A percentile compares a stretch with the other conserved stretches of the same genome.
Evolutionary conservation across 2,329 filamentous ascomycete genomes (phyloP).

Genomic region (Sporothrix pallida): DNA sequence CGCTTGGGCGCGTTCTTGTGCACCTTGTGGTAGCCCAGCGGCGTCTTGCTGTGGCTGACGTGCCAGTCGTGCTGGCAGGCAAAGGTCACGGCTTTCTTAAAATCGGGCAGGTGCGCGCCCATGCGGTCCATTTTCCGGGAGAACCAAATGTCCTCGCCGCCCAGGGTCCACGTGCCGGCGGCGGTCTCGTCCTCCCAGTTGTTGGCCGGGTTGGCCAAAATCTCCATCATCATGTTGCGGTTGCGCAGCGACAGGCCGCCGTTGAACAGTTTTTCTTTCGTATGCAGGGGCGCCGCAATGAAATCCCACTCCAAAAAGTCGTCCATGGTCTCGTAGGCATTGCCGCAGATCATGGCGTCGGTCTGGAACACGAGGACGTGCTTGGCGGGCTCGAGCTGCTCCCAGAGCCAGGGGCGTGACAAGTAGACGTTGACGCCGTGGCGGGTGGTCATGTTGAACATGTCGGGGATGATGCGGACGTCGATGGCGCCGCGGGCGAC

Average conservation of each 20-base stretch:
- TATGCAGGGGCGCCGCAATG: slow-evolving; percentile 45
- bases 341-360: slow-evolving; percentile 48
- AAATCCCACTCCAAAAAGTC: slow-evolving; percentile 49
- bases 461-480: slow-evolving; percentile 48
- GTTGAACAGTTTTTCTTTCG: slow-evolving; percentile 42
- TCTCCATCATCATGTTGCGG: slow-evolving; percentile 49
- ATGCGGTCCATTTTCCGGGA: slow-evolving; percentile 38
- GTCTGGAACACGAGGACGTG: slow-evolving; percentile 50
- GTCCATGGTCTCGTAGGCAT: slow-evolving; percentile 42
- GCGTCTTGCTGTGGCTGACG: slow-evolving; percentile 37
- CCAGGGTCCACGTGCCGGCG: slow-evolving; percentile 36
- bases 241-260: slow-evolving; percentile 49
- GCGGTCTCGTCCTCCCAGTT: slow-evolving; percentile 47
- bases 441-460: slow-evolving; percentile 45
- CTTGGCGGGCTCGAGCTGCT: slow-evolving; percentile 45
- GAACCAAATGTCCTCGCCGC: slow-evolving; percentile 43
- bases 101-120: slow-evolving; percentile 37
- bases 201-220: slow-evolving; percentile 49
- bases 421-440: slow-evolving; percentile 48
- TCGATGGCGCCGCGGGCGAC: slow-evolving; percentile 45
- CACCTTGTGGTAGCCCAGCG: slow-evolving; percentile 41
- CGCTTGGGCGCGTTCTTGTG: slow-evolving; percentile 36
- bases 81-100: slow-evolving; percentile 36
- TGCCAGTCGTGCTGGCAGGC: slow-evolving; percentile 40
- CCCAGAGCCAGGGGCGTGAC: slow-evolving; percentile 47